A percentile compares a stretch with the other conserved stretches of the same genome.
Evolutionary conservation across 2,329 filamentous ascomycete genomes (phyloP).

Genomic region (Beauveria australis): DNA sequence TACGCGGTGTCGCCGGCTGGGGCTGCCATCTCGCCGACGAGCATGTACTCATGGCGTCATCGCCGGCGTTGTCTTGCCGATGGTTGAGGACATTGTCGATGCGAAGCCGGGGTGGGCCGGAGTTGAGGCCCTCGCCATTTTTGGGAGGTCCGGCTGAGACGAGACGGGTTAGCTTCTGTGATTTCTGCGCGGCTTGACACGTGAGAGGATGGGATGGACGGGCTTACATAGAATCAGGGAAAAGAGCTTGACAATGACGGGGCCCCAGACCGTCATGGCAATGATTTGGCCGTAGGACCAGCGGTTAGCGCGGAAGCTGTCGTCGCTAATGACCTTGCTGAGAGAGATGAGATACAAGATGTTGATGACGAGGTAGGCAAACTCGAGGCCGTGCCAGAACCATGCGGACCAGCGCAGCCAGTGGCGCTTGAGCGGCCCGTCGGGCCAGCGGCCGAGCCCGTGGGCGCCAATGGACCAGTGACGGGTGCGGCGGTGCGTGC

Average conservation of each 20-base stretch:
- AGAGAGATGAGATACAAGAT: conserved; percentile 31
- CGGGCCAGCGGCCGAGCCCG: conserved; percentile 24
- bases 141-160: conserved; percentile 27
- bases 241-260: conserved; percentile 32
- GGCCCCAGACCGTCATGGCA: conserved; percentile 31
- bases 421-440: conserved; percentile 19
- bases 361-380: conserved; percentile 29
- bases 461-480: conserved; percentile 25
- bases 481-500: conserved; percentile 25
- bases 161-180: background rate
- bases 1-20: background rate
- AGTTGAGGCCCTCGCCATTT: conserved; percentile 27
- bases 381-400: conserved; percentile 28
- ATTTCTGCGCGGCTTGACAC: background rate
- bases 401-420: conserved; percentile 23
- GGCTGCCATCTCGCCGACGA: background rate
- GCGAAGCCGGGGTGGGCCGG: conserved; percentile 28
- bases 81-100: conserved; percentile 32
- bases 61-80: conserved; percentile 15
- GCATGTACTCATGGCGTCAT: conserved; percentile 10
- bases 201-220: background rate
- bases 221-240: conserved; percentile 29
- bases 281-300: conserved; percentile 33
- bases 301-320: conserved; percentile 27
- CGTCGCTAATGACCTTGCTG: conserved; percentile 25